Evolutionary conservation across 345 rosid species (phyloP).

Genomic region (Eucalyptus melliodora): DNA sequence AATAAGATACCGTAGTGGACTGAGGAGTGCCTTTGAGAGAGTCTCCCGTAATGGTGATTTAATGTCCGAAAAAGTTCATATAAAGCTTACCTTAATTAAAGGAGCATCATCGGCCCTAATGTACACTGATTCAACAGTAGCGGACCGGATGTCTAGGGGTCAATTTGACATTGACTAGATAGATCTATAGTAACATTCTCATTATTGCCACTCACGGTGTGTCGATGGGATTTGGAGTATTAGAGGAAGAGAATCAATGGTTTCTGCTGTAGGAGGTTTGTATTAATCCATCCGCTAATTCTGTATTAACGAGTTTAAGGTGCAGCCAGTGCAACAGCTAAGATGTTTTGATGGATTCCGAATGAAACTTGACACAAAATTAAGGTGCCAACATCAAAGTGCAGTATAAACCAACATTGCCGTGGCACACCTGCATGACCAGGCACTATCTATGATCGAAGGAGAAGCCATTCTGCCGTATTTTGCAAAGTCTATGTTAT

Average conservation of each 20-base stretch:
- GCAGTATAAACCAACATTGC: neutral
- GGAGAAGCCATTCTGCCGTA: neutral
- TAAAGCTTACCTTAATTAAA: neutral
- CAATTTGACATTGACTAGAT: neutral
- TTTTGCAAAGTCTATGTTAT: neutral
- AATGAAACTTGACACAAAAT: neutral
- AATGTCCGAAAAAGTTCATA: neutral
- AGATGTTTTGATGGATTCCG: neutral
- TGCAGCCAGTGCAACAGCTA: neutral
- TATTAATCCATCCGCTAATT: neutral
- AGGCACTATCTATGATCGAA: neutral
- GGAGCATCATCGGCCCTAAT: neutral
- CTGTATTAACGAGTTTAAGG: neutral
- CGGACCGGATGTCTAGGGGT: neutral
- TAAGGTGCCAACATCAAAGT: neutral
- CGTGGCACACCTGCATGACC: neutral
- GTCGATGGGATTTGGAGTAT: neutral
- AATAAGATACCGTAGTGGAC: neutral
- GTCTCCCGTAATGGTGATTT: neutral
- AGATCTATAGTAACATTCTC: neutral
- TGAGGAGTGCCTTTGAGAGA: neutral
- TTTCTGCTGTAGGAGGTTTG: neutral
- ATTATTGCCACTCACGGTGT: neutral
- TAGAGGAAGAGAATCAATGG: neutral
- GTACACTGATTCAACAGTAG: neutral